phyloP scores from a whole-genome alignment of 2,329 filamentous ascomycete genomes.

The Ophiostoma perfectum region DNA sequence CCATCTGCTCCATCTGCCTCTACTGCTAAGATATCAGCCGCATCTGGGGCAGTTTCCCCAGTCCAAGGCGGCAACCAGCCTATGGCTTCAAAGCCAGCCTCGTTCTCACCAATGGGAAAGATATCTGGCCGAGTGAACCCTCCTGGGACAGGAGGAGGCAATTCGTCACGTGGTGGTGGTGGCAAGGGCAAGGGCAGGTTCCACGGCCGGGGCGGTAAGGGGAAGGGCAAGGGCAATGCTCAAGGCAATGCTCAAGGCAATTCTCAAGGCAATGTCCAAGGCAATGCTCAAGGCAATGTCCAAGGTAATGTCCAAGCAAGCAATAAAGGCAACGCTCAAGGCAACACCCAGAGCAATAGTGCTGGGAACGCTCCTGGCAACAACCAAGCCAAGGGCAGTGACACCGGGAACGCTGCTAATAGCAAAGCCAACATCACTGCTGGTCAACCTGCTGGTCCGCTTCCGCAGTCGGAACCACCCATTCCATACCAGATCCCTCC shows the following conservation, averaged over 20 bases:
- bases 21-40: neutral
- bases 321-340: too few species aligned
- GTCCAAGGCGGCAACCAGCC: neutral
- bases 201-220: too few species aligned
- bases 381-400: too few species aligned
- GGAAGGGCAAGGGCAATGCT: too few species aligned
- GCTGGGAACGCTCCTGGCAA: too few species aligned
- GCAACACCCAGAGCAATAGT: too few species aligned
- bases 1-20: neutral
- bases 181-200: neutral
- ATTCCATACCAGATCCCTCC: neutral
- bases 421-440: neutral
- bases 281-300: too few species aligned
- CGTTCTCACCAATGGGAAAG: neutral
- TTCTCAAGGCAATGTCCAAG: too few species aligned
- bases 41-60: neutral
- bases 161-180: neutral
- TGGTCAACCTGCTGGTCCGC: neutral
- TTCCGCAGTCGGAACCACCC: neutral
- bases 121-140: neutral
- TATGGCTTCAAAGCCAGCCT: neutral
- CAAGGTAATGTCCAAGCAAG: too few species aligned
- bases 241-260: too few species aligned
- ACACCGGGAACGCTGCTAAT: neutral
- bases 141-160: neutral